phyloP scores from a whole-genome alignment of 2,329 filamentous ascomycete genomes.

The Arthroderma sp. region DNA sequence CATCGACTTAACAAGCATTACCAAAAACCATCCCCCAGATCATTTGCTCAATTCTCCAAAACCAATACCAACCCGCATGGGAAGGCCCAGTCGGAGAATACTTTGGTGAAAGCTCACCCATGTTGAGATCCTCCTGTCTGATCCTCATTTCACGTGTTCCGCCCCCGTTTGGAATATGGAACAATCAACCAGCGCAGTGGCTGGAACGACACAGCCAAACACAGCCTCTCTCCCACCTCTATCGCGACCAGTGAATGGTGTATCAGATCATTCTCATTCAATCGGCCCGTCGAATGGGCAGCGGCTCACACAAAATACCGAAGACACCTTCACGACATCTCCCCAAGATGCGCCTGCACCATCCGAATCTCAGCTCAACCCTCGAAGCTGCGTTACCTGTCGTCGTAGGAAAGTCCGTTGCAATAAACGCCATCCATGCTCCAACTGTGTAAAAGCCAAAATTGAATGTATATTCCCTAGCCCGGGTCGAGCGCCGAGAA shows the following conservation, averaged over 20 bases:
- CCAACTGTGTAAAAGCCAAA: slow-evolving; percentile 35
- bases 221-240: neutral
- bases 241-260: neutral
- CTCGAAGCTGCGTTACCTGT: slow-evolving; percentile 35
- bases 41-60: too few species aligned
- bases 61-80: too few species aligned
- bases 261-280: too few species aligned
- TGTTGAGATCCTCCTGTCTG: too few species aligned
- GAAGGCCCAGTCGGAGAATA: too few species aligned
- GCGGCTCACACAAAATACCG: neutral
- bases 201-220: neutral
- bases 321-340: slow-evolving; percentile 4
- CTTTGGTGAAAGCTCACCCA: too few species aligned
- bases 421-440: slow-evolving; percentile 35
- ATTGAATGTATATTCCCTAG: slow-evolving; percentile 51
- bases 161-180: too few species aligned
- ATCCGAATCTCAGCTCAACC: slow-evolving; percentile 16
- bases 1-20: too few species aligned
- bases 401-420: slow-evolving; percentile 36
- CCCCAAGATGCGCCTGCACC: slow-evolving; percentile 6
- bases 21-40: too few species aligned
- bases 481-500: slow-evolving; percentile 47
- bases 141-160: too few species aligned
- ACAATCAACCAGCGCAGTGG: neutral
- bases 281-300: too few species aligned